Conservation (phyloP, 129 eudicot species). For the Flaveria sonorensis region DNA sequence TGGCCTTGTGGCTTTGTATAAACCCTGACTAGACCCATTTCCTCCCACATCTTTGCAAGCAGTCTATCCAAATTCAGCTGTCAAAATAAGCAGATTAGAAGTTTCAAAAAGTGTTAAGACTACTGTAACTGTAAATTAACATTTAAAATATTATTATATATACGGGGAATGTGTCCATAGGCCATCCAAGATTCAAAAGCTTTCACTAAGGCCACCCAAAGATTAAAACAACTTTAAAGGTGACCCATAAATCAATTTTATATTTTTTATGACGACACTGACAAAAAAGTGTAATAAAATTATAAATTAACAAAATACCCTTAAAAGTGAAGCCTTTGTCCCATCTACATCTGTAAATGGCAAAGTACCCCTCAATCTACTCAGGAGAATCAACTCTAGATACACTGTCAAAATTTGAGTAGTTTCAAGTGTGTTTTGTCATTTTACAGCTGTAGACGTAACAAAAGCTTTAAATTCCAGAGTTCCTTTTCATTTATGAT, state of each 20-base stretch:
- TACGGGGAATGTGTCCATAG: not conserved
- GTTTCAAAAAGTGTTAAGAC: not conserved
- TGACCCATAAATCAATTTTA: not conserved
- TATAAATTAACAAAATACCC: not conserved
- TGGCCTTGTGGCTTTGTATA: constrained; percentile 98
- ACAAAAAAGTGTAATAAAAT: not conserved
- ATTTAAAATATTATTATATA: not conserved
- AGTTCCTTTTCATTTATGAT: not conserved
- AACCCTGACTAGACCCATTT: constrained; percentile 96
- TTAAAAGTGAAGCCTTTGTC: not conserved
- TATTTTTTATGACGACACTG: not conserved
- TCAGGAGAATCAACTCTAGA: not conserved
- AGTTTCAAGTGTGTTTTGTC: not conserved
- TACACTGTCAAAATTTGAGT: not conserved
- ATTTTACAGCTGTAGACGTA: not conserved
- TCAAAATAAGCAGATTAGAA: constrained; percentile 23
- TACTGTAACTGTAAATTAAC: not conserved
- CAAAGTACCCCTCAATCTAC: not conserved
- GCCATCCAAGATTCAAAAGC: constrained; percentile 1
- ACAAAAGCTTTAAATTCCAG: not conserved
- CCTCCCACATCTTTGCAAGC: constrained; percentile 99
- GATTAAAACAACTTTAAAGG: not conserved
- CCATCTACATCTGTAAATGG: not conserved
- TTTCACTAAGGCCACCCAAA: constrained; percentile 3
- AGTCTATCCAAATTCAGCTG: constrained; percentile 98